Evolutionary conservation across 208 protist species (phyloP).

Genomic region (Crithidia expoeki): DNA sequence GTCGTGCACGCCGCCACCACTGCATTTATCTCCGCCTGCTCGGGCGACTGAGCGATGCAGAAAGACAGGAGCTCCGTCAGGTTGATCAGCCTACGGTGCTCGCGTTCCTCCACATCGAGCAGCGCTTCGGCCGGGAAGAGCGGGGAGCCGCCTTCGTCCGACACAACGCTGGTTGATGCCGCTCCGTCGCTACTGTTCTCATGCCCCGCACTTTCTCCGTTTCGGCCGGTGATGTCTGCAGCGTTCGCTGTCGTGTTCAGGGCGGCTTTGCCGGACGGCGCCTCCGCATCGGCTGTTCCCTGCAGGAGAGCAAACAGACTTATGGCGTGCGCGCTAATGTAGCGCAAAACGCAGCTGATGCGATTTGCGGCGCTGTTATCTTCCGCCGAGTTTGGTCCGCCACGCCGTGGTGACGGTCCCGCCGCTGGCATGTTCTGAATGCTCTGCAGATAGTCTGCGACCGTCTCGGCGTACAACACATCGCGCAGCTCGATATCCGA

Average conservation of each 20-base stretch:
- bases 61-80: conserved; percentile 38
- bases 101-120: conserved; percentile 5
- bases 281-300: neutral
- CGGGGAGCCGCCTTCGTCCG: neutral
- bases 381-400: neutral
- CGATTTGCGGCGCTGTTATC: neutral
- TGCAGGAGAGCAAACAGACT: conserved; percentile 27
- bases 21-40: conserved; percentile 16
- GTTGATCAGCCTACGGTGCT: conserved; percentile 28
- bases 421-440: conserved; percentile 7
- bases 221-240: neutral
- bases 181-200: neutral
- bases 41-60: conserved; percentile 29
- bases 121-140: neutral
- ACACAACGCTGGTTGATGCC: neutral
- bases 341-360: conserved; percentile 22
- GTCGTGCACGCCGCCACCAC: conserved; percentile 25
- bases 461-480: conserved; percentile 19
- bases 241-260: neutral
- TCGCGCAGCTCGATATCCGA: conserved; percentile 1
- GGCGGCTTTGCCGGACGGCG: neutral
- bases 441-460: conserved; percentile 30
- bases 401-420: neutral
- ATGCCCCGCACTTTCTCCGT: neutral
- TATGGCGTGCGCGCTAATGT: conserved; percentile 10